These are phyloP conservation scores for Casuarina cunninghamiana DNA, from an alignment of 306 rosid genomes.

Conservation along the genomic window DNA sequence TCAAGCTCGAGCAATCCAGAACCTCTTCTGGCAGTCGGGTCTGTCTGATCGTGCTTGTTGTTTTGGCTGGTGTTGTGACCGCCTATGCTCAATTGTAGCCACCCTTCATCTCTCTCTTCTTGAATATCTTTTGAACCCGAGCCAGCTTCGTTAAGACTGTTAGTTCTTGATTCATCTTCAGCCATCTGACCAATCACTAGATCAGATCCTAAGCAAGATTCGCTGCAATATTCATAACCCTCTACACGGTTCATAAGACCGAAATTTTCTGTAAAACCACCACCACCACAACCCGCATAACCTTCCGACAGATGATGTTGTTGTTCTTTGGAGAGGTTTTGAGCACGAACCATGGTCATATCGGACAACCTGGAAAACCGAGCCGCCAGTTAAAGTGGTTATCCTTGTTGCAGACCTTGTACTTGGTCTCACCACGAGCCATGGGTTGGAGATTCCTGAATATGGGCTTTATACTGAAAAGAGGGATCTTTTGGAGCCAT, in stretches of 20 bases:
- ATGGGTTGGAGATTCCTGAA: slow-evolving; percentile 35
- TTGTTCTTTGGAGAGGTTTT: slow-evolving; percentile 41
- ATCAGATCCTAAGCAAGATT: slow-evolving; percentile 58
- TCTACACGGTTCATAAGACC: slow-evolving; percentile 55
- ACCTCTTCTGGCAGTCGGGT: slow-evolving; percentile 1
- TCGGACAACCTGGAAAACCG: slow-evolving; percentile 25
- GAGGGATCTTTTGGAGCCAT: slow-evolving; percentile 43
- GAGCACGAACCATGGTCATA: slow-evolving; percentile 84
- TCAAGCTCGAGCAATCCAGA: slow-evolving; percentile 66
- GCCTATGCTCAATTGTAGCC: slow-evolving; percentile 91
- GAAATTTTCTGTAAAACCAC: slow-evolving; percentile 12
- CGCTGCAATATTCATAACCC: slow-evolving; percentile 24
- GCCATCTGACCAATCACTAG: slow-evolving; percentile 60
- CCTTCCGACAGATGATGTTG: slow-evolving; percentile 24
- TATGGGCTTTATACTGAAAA: slow-evolving; percentile 25
- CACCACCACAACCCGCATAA: slow-evolving; percentile 36
- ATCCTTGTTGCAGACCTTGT: background rate
- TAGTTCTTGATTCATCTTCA: slow-evolving; percentile 58
- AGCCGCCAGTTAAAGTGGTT: slow-evolving; percentile 3
- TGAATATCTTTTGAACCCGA: slow-evolving; percentile 38
- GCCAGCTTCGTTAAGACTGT: slow-evolving; percentile 37
- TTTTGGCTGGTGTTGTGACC: slow-evolving; percentile 15
- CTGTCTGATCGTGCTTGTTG: slow-evolving; percentile 10
- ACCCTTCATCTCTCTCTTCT: slow-evolving; percentile 31
- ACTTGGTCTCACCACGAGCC: slow-evolving; percentile 43